Percentiles rank a stretch among this genome's conserved stretches.
phyloP scores from a whole-genome alignment of 2,329 filamentous ascomycete genomes.

The Aureobasidium lini region DNA sequence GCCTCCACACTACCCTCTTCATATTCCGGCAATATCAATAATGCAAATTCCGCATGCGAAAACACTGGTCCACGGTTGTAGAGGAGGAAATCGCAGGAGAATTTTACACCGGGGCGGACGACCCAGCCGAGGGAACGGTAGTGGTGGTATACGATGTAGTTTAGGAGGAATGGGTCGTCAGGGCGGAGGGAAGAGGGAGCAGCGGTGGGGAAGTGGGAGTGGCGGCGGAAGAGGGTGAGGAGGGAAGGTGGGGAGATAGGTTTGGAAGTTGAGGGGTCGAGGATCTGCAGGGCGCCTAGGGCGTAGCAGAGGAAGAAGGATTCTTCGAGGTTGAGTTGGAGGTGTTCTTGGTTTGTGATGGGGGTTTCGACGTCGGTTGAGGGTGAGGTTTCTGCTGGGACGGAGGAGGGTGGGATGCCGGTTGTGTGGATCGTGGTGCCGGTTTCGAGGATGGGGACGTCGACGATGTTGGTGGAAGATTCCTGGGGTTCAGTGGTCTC shows the following conservation, averaged over 20 bases:
- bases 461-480: neutral
- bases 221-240: slow-evolving; percentile 48
- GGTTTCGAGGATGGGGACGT: neutral
- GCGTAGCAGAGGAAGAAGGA: slow-evolving; percentile 83
- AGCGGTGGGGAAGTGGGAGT: slow-evolving; percentile 20
- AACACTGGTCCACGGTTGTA: slow-evolving; percentile 92
- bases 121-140: slow-evolving; percentile 96
- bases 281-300: slow-evolving; percentile 64
- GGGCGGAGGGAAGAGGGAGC: slow-evolving; percentile 47
- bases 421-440: neutral
- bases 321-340: slow-evolving; percentile 87
- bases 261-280: slow-evolving; percentile 18
- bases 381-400: neutral
- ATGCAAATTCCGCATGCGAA: slow-evolving; percentile 86
- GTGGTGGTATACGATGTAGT: slow-evolving; percentile 89
- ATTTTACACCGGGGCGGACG: slow-evolving; percentile 85
- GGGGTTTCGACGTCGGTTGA: neutral
- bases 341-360: slow-evolving; percentile 62
- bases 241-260: slow-evolving; percentile 40
- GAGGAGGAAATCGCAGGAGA: slow-evolving; percentile 88
- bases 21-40: slow-evolving; percentile 79
- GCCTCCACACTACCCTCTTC: slow-evolving; percentile 37
- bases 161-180: slow-evolving; percentile 77
- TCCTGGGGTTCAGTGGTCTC: neutral
- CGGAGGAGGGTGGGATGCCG: neutral